These are phyloP conservation scores for Clausena lansium DNA, from an alignment of 345 rosid genomes.

Conservation along the genomic window DNA sequence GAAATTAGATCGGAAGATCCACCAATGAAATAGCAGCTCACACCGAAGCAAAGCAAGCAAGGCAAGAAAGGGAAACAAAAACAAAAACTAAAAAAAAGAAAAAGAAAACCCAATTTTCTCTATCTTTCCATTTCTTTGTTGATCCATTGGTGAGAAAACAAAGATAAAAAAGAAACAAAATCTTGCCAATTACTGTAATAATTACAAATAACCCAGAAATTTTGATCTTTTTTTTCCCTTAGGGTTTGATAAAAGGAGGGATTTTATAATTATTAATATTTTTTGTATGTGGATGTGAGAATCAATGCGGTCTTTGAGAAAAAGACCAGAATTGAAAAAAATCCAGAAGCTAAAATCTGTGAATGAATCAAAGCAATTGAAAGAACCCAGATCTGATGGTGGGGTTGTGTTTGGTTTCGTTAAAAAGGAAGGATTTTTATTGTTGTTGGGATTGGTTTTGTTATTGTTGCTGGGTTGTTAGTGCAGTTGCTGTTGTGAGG, in stretches of 20 bases:
- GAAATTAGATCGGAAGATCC: conserved; percentile 28
- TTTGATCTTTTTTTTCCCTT: not conserved
- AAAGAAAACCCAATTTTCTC: conserved; percentile 31
- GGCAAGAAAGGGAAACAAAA: not conserved
- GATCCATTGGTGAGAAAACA: conserved; percentile 23
- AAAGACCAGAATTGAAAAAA: conserved; percentile 37
- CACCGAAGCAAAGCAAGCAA: conserved; percentile 3
- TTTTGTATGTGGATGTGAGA: conserved; percentile 12
- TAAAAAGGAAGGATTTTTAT: conserved; percentile 22
- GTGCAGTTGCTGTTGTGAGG: conserved; percentile 42
- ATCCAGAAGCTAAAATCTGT: conserved; percentile 24
- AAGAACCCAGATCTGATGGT: conserved; percentile 76
- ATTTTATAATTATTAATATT: not conserved
- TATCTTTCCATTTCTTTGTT: conserved; percentile 18
- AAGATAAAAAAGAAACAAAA: not conserved
- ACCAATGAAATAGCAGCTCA: conserved; percentile 19
- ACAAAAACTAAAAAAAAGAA: not conserved
- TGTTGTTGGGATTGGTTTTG: conserved; percentile 7
- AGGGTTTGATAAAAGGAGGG: not conserved
- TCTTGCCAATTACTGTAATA: not conserved
- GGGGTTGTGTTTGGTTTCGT: conserved; percentile 42
- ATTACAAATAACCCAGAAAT: conserved; percentile 11
- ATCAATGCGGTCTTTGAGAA: conserved; percentile 67
- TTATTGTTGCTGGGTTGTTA: not conserved
- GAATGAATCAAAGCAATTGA: conserved; percentile 23